These are phyloP conservation scores for Euphorbia celastroides DNA, from an alignment of 441 rosid species.

Conservation along the genomic window DNA sequence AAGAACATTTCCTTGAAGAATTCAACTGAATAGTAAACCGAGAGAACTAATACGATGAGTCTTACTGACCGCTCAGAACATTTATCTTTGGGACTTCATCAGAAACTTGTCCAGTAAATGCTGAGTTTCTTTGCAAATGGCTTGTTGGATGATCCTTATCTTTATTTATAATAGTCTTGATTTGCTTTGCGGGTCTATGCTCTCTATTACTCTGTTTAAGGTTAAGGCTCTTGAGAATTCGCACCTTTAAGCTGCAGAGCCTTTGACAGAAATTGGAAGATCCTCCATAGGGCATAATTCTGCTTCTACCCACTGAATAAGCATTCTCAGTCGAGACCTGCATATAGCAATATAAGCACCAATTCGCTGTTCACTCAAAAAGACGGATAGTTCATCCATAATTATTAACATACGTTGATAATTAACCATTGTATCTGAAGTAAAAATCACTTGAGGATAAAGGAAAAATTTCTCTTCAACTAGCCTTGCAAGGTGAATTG, in stretches of 20 bases:
- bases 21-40: not conserved
- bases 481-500: not conserved
- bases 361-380: not conserved
- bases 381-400: not conserved
- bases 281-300: constrained; percentile 31
- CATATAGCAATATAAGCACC: constrained; percentile 15
- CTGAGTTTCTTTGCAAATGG: constrained; percentile 29
- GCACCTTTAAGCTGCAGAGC: constrained; percentile 43
- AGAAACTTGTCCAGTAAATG: constrained; percentile 24
- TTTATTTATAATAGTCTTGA: constrained; percentile 31
- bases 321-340: constrained; percentile 29
- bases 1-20: not conserved
- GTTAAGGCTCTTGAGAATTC: constrained; percentile 37
- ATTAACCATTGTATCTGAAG: not conserved
- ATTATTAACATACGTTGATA: not conserved
- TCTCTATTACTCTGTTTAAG: constrained; percentile 24
- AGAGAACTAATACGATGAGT: not conserved
- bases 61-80: constrained; percentile 25
- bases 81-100: constrained; percentile 21
- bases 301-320: constrained; percentile 23
- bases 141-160: constrained; percentile 19
- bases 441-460: not conserved
- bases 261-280: constrained; percentile 30
- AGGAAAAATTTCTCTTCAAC: not conserved
- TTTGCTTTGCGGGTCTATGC: constrained; percentile 26